Conservation (phyloP, 345 rosid genomes). For the Eucalyptus erythrocorys region DNA sequence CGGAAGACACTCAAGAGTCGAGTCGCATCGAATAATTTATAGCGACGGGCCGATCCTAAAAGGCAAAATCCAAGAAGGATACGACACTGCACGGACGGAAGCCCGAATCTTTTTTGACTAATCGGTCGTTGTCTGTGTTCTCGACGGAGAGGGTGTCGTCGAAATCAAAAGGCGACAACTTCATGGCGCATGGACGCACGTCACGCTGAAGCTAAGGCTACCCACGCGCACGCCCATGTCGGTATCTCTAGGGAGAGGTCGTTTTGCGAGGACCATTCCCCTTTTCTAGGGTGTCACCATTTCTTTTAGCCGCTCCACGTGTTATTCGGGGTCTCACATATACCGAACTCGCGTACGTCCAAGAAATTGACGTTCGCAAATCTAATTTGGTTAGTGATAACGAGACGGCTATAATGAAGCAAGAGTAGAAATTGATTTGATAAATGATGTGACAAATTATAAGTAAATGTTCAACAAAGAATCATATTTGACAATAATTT, state of each 20-base stretch:
- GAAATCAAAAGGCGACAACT: not conserved
- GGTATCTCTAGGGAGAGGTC: not conserved
- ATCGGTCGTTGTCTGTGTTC: not conserved
- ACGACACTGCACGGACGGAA: not conserved
- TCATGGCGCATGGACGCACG: not conserved
- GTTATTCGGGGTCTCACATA: not conserved
- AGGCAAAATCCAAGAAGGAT: not conserved
- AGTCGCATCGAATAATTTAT: not conserved
- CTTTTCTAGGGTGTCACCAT: not conserved
- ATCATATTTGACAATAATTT: not conserved
- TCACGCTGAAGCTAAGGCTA: not conserved
- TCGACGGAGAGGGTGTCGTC: not conserved
- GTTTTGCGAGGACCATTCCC: not conserved
- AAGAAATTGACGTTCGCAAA: too few species aligned
- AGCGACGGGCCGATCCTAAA: not conserved
- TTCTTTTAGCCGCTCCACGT: not conserved
- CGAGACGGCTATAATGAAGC: not conserved
- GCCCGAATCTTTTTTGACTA: not conserved
- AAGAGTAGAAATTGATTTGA: not conserved
- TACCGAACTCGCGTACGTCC: not conserved
- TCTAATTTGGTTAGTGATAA: fast-evolving
- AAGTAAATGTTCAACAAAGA: not conserved
- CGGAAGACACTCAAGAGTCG: not conserved
- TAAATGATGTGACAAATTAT: fast-evolving
- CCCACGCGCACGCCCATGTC: not conserved